Conservation (phyloP, 495 filamentous ascomycete genomes). For the Penicillium pulvis region DNA sequence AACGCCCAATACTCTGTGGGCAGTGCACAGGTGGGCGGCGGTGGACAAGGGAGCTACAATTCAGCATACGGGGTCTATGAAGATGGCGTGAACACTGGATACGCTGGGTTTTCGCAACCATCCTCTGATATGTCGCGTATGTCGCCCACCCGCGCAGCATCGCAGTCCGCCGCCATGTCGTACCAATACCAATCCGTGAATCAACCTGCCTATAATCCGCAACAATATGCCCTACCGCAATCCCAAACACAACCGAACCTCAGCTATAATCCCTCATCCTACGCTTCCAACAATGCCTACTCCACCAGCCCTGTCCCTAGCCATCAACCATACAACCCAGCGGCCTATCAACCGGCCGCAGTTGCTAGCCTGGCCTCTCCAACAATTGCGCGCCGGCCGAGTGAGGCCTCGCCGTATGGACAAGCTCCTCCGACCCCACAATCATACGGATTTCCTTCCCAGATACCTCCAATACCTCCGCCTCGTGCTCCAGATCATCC, state of each 20-base stretch:
- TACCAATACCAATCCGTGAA: conserved; percentile 57
- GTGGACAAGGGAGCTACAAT: conserved; percentile 25
- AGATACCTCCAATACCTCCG: conserved; percentile 45
- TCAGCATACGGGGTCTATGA: conserved; percentile 36
- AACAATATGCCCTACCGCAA: conserved; percentile 70
- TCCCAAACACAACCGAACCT: conserved; percentile 51
- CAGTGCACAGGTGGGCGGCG: conserved; percentile 15
- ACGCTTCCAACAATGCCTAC: conserved; percentile 40
- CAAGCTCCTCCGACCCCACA: conserved; percentile 38
- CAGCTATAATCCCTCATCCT: conserved; percentile 43
- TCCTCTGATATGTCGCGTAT: conserved; percentile 42
- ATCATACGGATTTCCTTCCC: conserved; percentile 36
- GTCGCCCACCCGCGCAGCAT: conserved; percentile 48
- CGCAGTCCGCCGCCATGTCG: conserved; percentile 49
- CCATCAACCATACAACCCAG: conserved; percentile 73
- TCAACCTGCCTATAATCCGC: conserved; percentile 77
- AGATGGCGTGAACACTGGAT: conserved; percentile 40
- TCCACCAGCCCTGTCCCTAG: conserved; percentile 27
- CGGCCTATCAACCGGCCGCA: conserved; percentile 57
- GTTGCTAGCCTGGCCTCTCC: conserved; percentile 30
- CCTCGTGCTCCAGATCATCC: conserved; percentile 52
- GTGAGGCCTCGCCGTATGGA: conserved; percentile 34
- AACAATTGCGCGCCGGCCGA: conserved; percentile 34
- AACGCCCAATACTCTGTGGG: conserved; percentile 29
- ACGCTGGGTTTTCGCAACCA: conserved; percentile 36